A percentile compares a stretch with the other conserved stretches of the same genome.
phyloP scores from a whole-genome alignment of 1,284 basidiomycete species.

The Puccinia triticina region DNA sequence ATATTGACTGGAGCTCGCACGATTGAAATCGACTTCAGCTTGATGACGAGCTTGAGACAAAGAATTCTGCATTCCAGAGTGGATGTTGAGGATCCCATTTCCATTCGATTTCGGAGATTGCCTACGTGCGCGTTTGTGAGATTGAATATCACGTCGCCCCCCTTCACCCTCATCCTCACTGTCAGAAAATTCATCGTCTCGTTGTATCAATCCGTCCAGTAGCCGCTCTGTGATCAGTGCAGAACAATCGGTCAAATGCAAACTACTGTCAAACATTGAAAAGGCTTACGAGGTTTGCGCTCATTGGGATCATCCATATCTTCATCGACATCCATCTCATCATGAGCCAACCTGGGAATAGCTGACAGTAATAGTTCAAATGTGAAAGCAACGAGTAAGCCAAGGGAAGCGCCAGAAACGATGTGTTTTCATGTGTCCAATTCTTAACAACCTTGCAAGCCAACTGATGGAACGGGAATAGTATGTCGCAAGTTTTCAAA shows the following conservation, averaged over 20 bases:
- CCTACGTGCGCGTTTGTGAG: conserved; percentile 53
- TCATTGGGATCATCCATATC: conserved; percentile 67
- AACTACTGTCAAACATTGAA: background rate
- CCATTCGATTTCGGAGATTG: conserved; percentile 27
- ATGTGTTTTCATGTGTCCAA: background rate
- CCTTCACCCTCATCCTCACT: conserved; percentile 75
- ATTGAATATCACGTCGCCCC: conserved; percentile 67
- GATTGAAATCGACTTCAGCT: conserved; percentile 39
- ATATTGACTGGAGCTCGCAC: conserved; percentile 19
- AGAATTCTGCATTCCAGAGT: conserved; percentile 17
- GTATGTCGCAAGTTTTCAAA: conserved; percentile 84
- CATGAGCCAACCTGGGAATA: conserved; percentile 53
- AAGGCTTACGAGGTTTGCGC: conserved; percentile 67
- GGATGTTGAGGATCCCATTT: conserved; percentile 17
- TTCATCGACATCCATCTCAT: conserved; percentile 69
- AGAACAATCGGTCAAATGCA: background rate
- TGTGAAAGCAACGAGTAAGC: background rate
- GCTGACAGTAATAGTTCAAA: conserved; percentile 29
- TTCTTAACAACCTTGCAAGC: conserved; percentile 72
- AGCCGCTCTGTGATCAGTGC: conserved; percentile 61
- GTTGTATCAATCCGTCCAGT: conserved; percentile 65
- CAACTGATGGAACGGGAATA: conserved; percentile 84
- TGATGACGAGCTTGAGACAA: conserved; percentile 20
- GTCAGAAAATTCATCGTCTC: conserved; percentile 69
- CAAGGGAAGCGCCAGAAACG: background rate